Conservation (phyloP, 176 grass and related monocot species). For the Juncus inflexus region DNA sequence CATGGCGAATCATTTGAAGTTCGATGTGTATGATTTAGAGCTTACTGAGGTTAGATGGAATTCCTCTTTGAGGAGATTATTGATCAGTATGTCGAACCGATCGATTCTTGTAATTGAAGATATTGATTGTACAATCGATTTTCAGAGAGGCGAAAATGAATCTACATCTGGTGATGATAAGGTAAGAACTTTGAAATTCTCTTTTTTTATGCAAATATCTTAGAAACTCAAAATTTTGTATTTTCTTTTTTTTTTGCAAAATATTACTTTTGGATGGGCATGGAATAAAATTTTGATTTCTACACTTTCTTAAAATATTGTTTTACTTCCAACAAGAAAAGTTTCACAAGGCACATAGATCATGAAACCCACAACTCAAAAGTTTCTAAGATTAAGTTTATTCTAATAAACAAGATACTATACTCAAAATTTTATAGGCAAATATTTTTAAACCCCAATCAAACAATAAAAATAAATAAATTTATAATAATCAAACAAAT, state of each 20-base stretch:
- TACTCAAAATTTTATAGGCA: not conserved
- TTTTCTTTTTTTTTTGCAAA: no score
- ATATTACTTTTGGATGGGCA: no score
- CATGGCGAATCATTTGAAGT: conserved; percentile 93
- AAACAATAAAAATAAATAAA: conserved; percentile 1
- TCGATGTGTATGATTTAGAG: conserved; percentile 89
- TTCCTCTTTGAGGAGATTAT: conserved; percentile 42
- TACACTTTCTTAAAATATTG: no score
- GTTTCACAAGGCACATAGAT: no score
- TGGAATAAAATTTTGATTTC: no score
- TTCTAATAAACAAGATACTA: no score
- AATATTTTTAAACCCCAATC: not conserved
- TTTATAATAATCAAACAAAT: not conserved
- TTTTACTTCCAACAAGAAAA: no score
- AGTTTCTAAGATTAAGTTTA: not conserved
- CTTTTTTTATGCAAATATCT: no score
- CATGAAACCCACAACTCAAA: not conserved
- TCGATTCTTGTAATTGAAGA: conserved; percentile 92
- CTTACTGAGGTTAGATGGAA: conserved; percentile 76
- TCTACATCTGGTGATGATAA: conserved; percentile 33
- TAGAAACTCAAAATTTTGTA: no score
- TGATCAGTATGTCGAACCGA: conserved; percentile 63
- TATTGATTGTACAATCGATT: conserved; percentile 68
- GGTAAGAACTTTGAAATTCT: conserved; percentile 19
- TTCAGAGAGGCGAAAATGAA: conserved; percentile 44